Base-by-base conservation (phyloP, 176 grass and related monocot genomes). In the Lolium rigidum region DNA sequence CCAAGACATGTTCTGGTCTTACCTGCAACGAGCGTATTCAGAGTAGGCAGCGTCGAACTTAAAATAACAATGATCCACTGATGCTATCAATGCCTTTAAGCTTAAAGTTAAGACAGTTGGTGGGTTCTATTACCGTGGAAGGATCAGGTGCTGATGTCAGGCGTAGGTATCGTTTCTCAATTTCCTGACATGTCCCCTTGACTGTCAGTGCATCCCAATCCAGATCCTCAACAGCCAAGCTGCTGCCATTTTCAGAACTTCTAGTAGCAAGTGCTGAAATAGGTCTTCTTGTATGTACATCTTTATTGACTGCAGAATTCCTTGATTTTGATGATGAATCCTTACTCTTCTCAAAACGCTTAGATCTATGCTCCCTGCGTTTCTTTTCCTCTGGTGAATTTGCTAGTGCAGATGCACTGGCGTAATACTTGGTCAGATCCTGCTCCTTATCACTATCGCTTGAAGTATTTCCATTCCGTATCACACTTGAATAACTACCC, bases 81-180 rank as follows among this genome's bases (percentile, higher is more conserved):
- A 14, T 58, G 46, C 21, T 76, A 83, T 47, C 14, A 55, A 24
- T 76, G 48, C 48, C 54, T 55, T 82, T 86, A 16, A 59, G 55
- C 77, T 69, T 77, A 66, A n/a, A 89, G 25, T 91, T 55, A 55
- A 43, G 59, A 71, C 22, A 89, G 78, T 66, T 82, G 58, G 20
- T 4, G 57, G 81, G 63, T 81, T 14, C 63, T 78, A 81, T 88
- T 95, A 98, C 95, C 43, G 85, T 87, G 21, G 84, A 63, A 83
- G 96, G 96, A 82, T 98, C 93, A 91, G 96, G 96, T 81, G 93
- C 90, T 57, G 84, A 86, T 80, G 96, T 98, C 80, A 98, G 96
- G 55, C 96, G 91, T 77, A 98, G 88, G 87, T 98, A 95, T 50
- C n/a, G 57, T 82, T 98, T 98, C 91, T 98, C 92, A 84, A 95